Evolutionary conservation across 208 protist species (phyloP), one percentile per base, ranked within the genome.

Genomic region (Trypanosoma rangeli): DNA sequence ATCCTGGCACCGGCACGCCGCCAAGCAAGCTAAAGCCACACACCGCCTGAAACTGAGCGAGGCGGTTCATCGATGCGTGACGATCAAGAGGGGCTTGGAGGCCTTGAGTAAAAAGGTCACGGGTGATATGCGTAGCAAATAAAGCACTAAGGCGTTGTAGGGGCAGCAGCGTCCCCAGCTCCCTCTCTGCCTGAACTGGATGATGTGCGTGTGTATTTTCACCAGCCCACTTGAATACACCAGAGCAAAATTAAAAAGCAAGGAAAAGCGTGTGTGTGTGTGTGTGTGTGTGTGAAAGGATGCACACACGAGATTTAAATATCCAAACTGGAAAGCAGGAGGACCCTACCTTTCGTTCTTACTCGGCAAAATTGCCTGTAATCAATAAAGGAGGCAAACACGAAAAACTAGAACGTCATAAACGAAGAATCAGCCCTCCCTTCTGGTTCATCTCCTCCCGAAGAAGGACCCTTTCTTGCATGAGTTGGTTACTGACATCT

Each of bases 1-100:
- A 39, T 15, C 70, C 70, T 3, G 70, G 60, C 13, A 50, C 61
- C 3, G 70, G 70, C 15, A 64, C 61, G 16, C 31, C 54, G 39
- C n/a, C 56, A 18, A 49, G 20, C 26, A 70, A 50, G 3, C 20
- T 15, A 18, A 74, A 28, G 12, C 73, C 78, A 22, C 56, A 62
- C 15, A 57, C 54, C 26, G 68, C 68, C 56, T 73, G 54, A 33
- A 83, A 67, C 63, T 79, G 69, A 9, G 73, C 65, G 24, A 83
- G 66, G 26, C 78, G 78, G 52, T 83, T 55, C 78, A 83, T 83
- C 49, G 28, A 39, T 49, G 18, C n/a, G 0, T 49, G 26, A 20
- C 28, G 26, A 31, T 35, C n/a, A 9, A 60, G 29, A 60, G 29
- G 20, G 29, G 55, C 7, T 5, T 28, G 55, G 28, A 4, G 20